Evolutionary conservation across 331 rosid species (phyloP), one percentile per base, ranked within the genome.

Genomic region (Malus hybrid): DNA sequence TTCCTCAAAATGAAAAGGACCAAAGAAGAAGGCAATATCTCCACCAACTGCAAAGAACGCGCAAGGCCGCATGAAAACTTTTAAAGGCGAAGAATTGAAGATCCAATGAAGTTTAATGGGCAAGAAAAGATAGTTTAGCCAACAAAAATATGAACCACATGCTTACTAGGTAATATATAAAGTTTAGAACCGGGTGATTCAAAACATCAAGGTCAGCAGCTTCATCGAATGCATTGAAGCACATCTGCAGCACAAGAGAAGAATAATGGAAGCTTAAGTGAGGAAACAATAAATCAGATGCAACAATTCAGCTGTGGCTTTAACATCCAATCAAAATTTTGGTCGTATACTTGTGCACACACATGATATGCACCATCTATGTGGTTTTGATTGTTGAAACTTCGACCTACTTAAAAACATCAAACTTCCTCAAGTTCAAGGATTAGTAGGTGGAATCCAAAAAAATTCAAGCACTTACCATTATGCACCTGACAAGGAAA

Each of bases 1-100:
- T 95, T 95, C 81, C 99, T 88, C 84, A 95, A 82, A 83, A 95
- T 92, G 89, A 92, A 95, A 61, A 95, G 93, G 73, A 95, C 99
- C 84, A 95, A 74, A 34, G 92, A 75, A 50, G 97, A 95, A 53
- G 99, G 99, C 77, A 95, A 71, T 78, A 95, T 92, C 86, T 95
- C 99, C 83, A 92, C 97, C 87, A 86, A 78, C 99, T 95, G 46
- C 22, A 69, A 70, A 78, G 66, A 71, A 46, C 0, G 28, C 10
- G 68, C 12, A 28, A 65, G 22, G 50, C n/a, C 55, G 42, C 15
- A 28, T n/a, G 33, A 29, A 57, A 65, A 60, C 0, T 3, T n/a
- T 50, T 30, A 42, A 24, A 11, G 24, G 13, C 14, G 5, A 24
- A 12, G 50, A 48, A 6, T 63, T 46, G 18, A 29, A 63, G 20